Conservation (phyloP, 106 monocot species). For the Acorus calamus region DNA sequence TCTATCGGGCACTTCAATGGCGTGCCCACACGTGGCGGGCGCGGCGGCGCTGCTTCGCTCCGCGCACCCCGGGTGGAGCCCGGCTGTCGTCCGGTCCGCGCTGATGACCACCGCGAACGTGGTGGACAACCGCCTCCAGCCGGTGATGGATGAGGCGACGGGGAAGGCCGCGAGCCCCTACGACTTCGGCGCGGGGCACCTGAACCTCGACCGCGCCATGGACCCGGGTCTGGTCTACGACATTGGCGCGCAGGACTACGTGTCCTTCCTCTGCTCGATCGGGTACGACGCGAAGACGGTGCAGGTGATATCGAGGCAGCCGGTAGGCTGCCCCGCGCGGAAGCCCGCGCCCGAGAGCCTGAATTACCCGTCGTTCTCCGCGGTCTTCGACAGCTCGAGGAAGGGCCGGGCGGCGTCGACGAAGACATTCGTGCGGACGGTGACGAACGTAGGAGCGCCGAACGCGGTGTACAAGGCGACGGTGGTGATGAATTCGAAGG, state of each 20-base stretch:
- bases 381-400: slow-evolving; percentile 33
- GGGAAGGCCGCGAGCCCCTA: slow-evolving; percentile 45
- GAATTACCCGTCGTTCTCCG: slow-evolving; percentile 85
- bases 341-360: slow-evolving; percentile 39
- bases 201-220: slow-evolving; percentile 61
- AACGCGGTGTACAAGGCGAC: slow-evolving; percentile 37
- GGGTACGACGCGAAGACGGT: slow-evolving; percentile 59
- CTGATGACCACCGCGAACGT: slow-evolving; percentile 82
- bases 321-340: slow-evolving; percentile 46
- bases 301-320: slow-evolving; percentile 65
- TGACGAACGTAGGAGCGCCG: slow-evolving; percentile 60
- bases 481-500: slow-evolving; percentile 42
- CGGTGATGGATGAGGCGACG: slow-evolving; percentile 59
- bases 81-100: slow-evolving; percentile 79
- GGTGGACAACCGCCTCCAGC: slow-evolving; percentile 44
- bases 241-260: slow-evolving; percentile 49
- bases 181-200: slow-evolving; percentile 68
- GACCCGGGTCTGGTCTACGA: slow-evolving; percentile 92
- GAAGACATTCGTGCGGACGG: slow-evolving; percentile 53
- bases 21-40: slow-evolving; percentile 84
- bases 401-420: slow-evolving; percentile 13
- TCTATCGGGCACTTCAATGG: slow-evolving; percentile 93
- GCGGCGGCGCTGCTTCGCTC: slow-evolving; percentile 90
- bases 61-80: slow-evolving; percentile 72
- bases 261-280: slow-evolving; percentile 70